Base-by-base conservation (phyloP, 257 asterid species). In the Apocynum venetum region DNA sequence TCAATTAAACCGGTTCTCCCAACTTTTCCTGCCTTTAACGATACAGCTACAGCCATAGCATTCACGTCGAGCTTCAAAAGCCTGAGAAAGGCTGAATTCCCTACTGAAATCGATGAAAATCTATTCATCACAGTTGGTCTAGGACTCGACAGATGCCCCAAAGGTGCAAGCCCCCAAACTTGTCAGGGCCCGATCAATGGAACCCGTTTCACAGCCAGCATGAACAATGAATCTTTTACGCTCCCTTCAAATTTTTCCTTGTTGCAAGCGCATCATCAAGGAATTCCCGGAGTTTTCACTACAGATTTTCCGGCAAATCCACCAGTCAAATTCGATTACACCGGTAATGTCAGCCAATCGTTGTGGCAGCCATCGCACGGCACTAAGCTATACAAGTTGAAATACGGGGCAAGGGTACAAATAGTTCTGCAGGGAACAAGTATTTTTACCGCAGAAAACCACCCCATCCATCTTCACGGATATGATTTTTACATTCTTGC, bases 391-490 rank as follows among this genome's bases (percentile, higher is more conserved):
- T 91, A 95, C 80, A 91, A 44, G 72, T 43, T 95, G 66, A 89
- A 88, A 49, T 93, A 84, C 43, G 98, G 98, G 41, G 90, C 89
- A 1, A 80, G 83, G 9, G 99, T 95, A 74, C 93, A 95, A 77
- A 8, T 95, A 20, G 99, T 93, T 56, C 48, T 91, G 72, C 99
- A 95, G 78, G 99, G 97, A 35, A 95, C 99, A 41, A 90, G 89
- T 65, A 93, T 95, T 48, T 73, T 93, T 82, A 83, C 91, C 1
- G 90, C 92, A 31, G 99, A 93, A 85, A 88, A 91, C 80, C 99
- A 93, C 84, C 99, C 99, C 0, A 89, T 95, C 38, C 99, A 95
- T 85, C 94, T 95, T 35, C 99, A 95, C 36, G 99, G 99, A 13
- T 91, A 91, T 61, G 96, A 95, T 69, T 95, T 95, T 76, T 95